These are phyloP conservation scores for Hyaloscypha variabilis DNA, from an alignment of 495 filamentous ascomycete species.

Conservation along the genomic window DNA sequence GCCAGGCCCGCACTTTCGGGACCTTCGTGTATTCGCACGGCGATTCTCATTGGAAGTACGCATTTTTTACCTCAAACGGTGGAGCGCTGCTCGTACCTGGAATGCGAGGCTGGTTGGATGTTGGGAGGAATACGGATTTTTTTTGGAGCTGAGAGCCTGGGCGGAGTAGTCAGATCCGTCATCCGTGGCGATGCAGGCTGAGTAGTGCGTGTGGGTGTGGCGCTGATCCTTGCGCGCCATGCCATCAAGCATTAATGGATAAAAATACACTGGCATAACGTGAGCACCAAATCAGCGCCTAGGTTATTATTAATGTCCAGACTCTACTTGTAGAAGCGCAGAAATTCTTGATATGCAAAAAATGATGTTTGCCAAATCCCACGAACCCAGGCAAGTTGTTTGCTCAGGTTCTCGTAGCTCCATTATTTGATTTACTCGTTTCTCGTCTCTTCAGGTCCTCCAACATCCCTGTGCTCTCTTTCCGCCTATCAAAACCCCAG, in stretches of 20 bases:
- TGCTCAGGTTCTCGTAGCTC: too few relatives aligned
- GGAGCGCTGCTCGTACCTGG: not conserved
- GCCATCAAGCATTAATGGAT: not conserved
- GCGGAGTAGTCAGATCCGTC: not conserved
- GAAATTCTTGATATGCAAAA: too few relatives aligned
- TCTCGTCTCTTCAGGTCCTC: too few relatives aligned
- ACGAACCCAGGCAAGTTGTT: too few relatives aligned
- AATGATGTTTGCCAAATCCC: too few relatives aligned
- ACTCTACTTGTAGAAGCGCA: too few relatives aligned
- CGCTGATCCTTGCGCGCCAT: too few relatives aligned
- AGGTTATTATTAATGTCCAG: too few relatives aligned
- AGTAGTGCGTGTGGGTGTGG: not conserved
- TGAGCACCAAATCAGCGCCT: not conserved
- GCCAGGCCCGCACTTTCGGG: not conserved
- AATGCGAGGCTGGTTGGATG: not conserved
- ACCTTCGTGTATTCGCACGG: too few relatives aligned
- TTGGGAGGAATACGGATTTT: not conserved
- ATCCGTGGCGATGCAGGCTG: not conserved
- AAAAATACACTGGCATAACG: not conserved
- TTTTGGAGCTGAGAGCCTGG: not conserved
- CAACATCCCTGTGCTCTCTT: too few relatives aligned
- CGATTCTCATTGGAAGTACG: not conserved
- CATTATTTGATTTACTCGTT: too few relatives aligned
- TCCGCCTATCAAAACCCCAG: too few relatives aligned
- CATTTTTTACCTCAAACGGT: not conserved